Conservation (phyloP, 116 monocot genomes). For the Zostera marina region DNA sequence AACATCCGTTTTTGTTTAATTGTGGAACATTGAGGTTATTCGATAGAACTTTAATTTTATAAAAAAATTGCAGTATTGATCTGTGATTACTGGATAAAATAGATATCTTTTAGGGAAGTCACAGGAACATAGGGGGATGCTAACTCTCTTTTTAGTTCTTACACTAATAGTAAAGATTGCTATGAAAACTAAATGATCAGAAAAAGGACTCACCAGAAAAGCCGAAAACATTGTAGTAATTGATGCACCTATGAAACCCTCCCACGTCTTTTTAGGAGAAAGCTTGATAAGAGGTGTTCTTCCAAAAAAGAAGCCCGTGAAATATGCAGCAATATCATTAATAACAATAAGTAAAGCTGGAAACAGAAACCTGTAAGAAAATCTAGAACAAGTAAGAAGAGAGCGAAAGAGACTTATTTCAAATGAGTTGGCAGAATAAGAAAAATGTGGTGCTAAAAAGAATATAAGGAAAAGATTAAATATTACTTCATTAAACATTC, state of each 20-base stretch:
- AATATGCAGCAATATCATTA: conserved; percentile 91
- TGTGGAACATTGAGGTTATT: too few species aligned
- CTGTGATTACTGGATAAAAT: too few species aligned
- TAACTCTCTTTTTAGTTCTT: neutral
- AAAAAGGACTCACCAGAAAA: conserved; percentile 49
- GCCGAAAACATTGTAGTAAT: conserved; percentile 75
- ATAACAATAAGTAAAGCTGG: conserved; percentile 86
- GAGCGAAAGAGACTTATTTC: neutral
- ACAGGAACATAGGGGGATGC: too few species aligned
- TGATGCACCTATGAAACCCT: conserved; percentile 94
- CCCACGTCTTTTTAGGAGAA: conserved; percentile 98
- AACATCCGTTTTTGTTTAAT: too few species aligned
- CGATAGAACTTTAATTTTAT: too few species aligned
- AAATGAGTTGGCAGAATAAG: neutral
- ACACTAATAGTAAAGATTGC: neutral
- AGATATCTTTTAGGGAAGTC: too few species aligned
- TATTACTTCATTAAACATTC: too few species aligned
- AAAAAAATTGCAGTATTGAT: too few species aligned
- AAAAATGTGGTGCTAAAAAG: neutral
- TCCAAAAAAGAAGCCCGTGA: conserved; percentile 96
- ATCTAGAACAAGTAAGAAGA: conserved; percentile 2
- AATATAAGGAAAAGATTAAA: neutral
- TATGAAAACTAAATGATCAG: neutral
- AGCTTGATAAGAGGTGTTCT: conserved; percentile 84
- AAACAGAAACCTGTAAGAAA: conserved; percentile 74